A percentile compares a stretch with the other conserved stretches of the same genome.
Evolutionary conservation across 2,329 filamentous ascomycete genomes (phyloP).

Genomic region (Alternaria ventricosa): DNA sequence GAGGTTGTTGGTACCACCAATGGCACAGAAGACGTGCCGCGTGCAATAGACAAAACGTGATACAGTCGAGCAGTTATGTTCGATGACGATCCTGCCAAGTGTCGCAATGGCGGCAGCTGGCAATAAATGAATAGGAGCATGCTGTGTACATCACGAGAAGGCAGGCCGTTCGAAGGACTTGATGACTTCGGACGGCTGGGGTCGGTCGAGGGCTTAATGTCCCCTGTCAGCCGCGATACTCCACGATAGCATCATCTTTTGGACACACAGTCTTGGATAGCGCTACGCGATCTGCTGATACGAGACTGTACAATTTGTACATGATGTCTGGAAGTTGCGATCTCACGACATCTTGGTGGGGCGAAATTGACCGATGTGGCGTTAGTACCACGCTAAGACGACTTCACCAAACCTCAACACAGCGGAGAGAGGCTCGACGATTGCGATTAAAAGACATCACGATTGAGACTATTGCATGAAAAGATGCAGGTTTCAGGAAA

Average conservation of each 20-base stretch:
- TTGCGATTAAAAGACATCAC: too few relatives aligned
- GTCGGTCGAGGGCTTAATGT: not conserved
- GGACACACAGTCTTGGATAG: accelerated
- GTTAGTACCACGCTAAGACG: not conserved
- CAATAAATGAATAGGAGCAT: accelerated
- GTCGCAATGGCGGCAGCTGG: not conserved
- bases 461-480: not conserved
- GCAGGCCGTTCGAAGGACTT: not conserved
- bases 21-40: not conserved
- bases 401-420: not conserved
- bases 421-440: not conserved
- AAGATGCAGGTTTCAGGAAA: not conserved
- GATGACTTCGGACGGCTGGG: not conserved
- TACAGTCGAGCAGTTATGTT: not conserved
- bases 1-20: too few relatives aligned
- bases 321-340: not conserved
- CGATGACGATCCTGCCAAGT: not conserved
- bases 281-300: not conserved
- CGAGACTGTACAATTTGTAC: not conserved
- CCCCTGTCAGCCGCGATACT: not conserved
- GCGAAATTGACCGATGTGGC: not conserved
- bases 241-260: not conserved
- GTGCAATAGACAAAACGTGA: not conserved
- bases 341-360: not conserved
- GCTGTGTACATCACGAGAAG: not conserved